Conservation (phyloP, 495 filamentous ascomycete species). For the Hypoxylon lienhwacheense region DNA sequence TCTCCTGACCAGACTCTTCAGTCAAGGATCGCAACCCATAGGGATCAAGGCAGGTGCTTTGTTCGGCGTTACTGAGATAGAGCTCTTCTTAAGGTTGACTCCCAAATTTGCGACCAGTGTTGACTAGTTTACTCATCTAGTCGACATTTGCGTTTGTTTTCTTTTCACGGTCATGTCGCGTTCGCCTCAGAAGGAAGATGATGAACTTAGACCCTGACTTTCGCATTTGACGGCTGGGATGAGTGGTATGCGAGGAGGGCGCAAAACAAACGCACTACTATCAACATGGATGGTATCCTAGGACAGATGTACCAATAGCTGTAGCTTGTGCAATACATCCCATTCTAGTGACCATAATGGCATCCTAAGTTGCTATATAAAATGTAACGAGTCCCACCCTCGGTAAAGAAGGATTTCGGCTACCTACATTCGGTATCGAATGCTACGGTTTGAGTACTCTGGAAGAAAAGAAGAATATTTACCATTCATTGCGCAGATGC, state of each 20-base stretch:
- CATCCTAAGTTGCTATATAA: too few relatives aligned
- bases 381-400: too few relatives aligned
- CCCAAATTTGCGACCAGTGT: constrained; percentile 4
- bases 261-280: constrained; percentile 5
- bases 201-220: not conserved
- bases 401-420: too few relatives aligned
- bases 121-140: constrained; percentile 1
- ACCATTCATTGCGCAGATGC: too few relatives aligned
- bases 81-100: not conserved
- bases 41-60: not conserved
- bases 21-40: not conserved
- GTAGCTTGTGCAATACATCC: too few relatives aligned
- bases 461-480: too few relatives aligned
- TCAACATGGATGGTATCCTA: too few relatives aligned
- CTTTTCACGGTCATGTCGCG: not conserved
- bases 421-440: too few relatives aligned
- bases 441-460: too few relatives aligned
- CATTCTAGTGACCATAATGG: too few relatives aligned
- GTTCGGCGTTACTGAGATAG: constrained; percentile 6
- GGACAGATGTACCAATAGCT: too few relatives aligned
- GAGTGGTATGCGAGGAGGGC: not conserved
- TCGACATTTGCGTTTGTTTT: constrained; percentile 13
- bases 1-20: not conserved
- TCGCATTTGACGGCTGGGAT: not conserved
- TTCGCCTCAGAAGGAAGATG: not conserved